These are phyloP conservation scores for Cystobasidiopsis lactophilus DNA, from an alignment of 768 basidiomycete genomes.

Conservation along the genomic window DNA sequence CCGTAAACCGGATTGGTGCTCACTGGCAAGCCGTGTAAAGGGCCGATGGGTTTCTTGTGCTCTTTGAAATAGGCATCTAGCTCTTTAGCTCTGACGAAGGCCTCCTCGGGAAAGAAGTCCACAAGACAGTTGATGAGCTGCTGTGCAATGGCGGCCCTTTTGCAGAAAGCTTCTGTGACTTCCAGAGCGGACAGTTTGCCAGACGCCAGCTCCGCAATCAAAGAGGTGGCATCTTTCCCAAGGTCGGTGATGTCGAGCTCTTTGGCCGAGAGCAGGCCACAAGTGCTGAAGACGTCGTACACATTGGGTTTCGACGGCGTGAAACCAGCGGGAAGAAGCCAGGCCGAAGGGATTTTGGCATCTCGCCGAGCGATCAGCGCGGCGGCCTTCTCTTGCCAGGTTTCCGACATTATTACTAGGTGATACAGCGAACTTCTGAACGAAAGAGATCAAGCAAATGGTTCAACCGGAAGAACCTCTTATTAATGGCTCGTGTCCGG, in stretches of 20 bases:
- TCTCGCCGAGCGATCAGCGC: no score
- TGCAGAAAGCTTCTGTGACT: slow-evolving; percentile 36
- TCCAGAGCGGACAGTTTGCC: slow-evolving; percentile 34
- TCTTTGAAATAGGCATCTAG: slow-evolving; percentile 30
- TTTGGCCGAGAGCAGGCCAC: slow-evolving; percentile 33
- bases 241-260: slow-evolving; percentile 41
- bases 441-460: no score
- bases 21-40: no score
- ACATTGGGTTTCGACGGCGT: background rate
- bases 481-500: no score
- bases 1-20: no score
- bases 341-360: no score
- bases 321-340: no score
- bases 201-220: slow-evolving; percentile 33
- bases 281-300: background rate
- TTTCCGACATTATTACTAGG: no score
- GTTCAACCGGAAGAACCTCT: no score
- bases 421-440: no score
- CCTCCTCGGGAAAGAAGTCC: slow-evolving; percentile 55
- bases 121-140: slow-evolving; percentile 64
- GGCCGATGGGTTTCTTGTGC: no score
- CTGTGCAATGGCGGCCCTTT: slow-evolving; percentile 55
- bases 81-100: slow-evolving; percentile 42
- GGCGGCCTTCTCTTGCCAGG: no score
- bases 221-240: slow-evolving; percentile 25